Evolutionary conservation across 164 flowering plant genomes (phyloP), one percentile per base, ranked within the genome.

Genomic region (Malania oleifera): DNA sequence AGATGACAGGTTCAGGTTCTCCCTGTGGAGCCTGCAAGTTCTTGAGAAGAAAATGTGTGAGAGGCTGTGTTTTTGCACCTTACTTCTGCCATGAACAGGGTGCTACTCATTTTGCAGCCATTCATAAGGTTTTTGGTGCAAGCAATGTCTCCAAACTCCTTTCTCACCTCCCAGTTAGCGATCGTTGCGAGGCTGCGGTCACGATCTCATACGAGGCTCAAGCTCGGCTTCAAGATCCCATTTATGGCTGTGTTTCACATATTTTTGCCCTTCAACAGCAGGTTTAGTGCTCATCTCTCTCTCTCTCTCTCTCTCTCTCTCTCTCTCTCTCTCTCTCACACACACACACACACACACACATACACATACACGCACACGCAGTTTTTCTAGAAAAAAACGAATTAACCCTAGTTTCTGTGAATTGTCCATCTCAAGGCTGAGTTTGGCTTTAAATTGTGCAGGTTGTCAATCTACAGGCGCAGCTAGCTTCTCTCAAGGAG

Each of bases 1-100:
- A 65, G 6, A 85, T 85, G 91, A 72, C 88, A 23, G 87, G 95
- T 8, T 69, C 84, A 52, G 86, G 96, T 45, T 85, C 95, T 58
- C 92, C 97, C 47, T 90, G 97, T 70, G 97, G 97, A 43, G 97
- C 95, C 22, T 90, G 97, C 85, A 90, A 90, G 52, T 90, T 90
- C 70, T 73, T 90, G 71, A 83, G 97, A 40, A 81, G 95, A 68
- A 91, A 87, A 62, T 91, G 97, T 71, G 85, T 60, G 25, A 81
- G 68, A 44, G 97, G 96, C 12, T 91, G 96, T 66, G 82, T 91
- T 49, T 91, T 91, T 65, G 95, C 96, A n/a, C 96, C 97, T 19
- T 91, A 87, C 71, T 91, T 91, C 70, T 75, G 87, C 55, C 87
- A 87, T 67, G 97, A 91, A 65, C 88, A 86, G 72, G 96, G 93